Evolutionary conservation across 768 basidiomycete species (phyloP), one percentile per base, ranked within the genome.

Genomic region (Psilocybe subaeruginosa): DNA sequence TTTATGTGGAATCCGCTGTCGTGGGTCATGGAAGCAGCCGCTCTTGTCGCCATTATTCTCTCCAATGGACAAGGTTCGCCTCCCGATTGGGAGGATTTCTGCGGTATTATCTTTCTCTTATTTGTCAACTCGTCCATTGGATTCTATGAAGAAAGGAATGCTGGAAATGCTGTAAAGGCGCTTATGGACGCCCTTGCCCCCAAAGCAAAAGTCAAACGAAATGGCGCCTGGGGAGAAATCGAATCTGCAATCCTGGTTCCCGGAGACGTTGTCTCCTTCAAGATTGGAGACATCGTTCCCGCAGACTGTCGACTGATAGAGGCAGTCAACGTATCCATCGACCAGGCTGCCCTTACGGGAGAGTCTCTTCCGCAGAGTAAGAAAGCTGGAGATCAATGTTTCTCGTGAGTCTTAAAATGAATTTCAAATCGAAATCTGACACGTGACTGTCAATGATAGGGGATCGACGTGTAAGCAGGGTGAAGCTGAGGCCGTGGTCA

Each of bases 1-100:
- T 99, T 99, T 86, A 99, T 98, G 97, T 99, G 97, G 97, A 99
- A 99, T 78, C 97, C 97, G 47, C 82, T 99, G 8, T 99, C 97
- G 23, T 99, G 97, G 97, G 97, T 98, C 77, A 99, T 99, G 97
- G 97, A 99, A 77, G 94, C 90, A 62, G 95, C 95, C 30, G 93
- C 93, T 7, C 82, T 95, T 41, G 94, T 95, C 66, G 95, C 97
- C 45, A 99, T 99, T 72, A 95, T 86, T 31, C 87, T 99, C 31
- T 97, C 97, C 55, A 99, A 99, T 77, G 97, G 97, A 76, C 88
- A 88, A 67, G 78, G 81, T 54, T 79, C 80, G 56, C 86, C 96
- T 39, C 97, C 97, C n/a, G 95, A 99, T 71, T 99, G 97, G 97
- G 80, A 92, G 74, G 97, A 98, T 80, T 98, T 99, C 78, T 85